Conservation (phyloP, 2,329 filamentous ascomycete species). For the Incumbomyces lentus region DNA sequence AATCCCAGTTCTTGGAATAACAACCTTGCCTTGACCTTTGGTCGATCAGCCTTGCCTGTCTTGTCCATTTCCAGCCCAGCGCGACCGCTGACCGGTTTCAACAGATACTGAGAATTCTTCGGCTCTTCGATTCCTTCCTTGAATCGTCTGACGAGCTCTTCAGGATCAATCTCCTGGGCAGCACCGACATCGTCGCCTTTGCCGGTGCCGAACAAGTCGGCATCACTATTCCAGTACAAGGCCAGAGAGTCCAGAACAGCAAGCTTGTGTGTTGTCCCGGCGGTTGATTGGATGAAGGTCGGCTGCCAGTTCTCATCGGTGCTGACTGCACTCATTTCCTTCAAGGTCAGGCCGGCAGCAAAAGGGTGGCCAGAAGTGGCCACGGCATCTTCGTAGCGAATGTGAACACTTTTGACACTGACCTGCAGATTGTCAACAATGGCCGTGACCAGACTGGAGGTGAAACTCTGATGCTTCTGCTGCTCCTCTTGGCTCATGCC, state of each 20-base stretch:
- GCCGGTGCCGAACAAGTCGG: constrained; percentile 69
- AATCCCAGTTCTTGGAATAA: constrained; percentile 96
- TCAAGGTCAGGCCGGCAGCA: constrained; percentile 78
- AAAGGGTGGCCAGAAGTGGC: constrained; percentile 93
- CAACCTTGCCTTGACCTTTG: constrained; percentile 81
- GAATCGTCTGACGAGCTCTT: constrained; percentile 67
- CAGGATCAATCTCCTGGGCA: constrained; percentile 56
- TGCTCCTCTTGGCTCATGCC: constrained; percentile 92
- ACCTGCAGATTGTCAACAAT: constrained; percentile 98
- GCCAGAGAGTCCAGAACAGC: constrained; percentile 82
- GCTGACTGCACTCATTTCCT: constrained; percentile 94
- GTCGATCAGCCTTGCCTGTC: constrained; percentile 64
- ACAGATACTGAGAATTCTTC: constrained; percentile 79
- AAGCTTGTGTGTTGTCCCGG: constrained; percentile 78
- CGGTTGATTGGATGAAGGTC: constrained; percentile 85
- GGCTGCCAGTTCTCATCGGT: constrained; percentile 92
- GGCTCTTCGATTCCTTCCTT: constrained; percentile 67
- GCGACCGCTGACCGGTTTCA: constrained; percentile 90
- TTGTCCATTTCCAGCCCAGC: constrained; percentile 95
- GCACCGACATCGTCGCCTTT: constrained; percentile 55
- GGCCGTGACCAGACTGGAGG: constrained; percentile 84
- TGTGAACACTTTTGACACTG: constrained; percentile 94
- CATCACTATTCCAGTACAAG: constrained; percentile 97
- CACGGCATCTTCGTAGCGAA: constrained; percentile 95
- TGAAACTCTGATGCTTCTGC: constrained; percentile 96